Conservation (phyloP, 2,329 filamentous ascomycete species). For the Xylariaceae sp. region DNA sequence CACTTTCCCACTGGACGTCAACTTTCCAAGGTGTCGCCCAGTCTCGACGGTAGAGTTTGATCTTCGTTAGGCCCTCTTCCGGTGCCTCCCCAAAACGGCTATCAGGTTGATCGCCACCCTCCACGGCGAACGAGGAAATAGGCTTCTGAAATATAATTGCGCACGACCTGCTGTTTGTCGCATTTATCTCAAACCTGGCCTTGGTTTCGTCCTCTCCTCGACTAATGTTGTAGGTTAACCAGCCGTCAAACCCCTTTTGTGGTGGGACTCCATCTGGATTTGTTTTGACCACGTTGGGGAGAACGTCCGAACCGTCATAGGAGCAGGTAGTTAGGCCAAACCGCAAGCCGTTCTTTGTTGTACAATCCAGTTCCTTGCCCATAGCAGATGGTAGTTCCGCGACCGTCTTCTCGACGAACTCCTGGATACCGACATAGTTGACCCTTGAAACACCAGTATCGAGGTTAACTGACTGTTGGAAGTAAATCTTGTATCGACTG, state of each 20-base stretch:
- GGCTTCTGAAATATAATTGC: conserved; percentile 71
- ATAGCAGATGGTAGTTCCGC: conserved; percentile 70
- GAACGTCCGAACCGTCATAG: conserved; percentile 64
- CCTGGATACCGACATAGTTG: conserved; percentile 67
- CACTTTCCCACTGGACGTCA: conserved; percentile 65
- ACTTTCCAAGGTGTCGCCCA: conserved; percentile 80
- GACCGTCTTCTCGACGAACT: conserved; percentile 70
- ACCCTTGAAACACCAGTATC: conserved; percentile 72
- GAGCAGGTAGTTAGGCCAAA: conserved; percentile 66
- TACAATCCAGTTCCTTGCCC: conserved; percentile 62
- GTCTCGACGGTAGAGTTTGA: conserved; percentile 80
- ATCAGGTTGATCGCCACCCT: conserved; percentile 61
- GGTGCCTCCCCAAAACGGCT: conserved; percentile 67
- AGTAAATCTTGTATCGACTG: conserved; percentile 83
- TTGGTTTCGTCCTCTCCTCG: conserved; percentile 44
- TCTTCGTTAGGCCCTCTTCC: conserved; percentile 63
- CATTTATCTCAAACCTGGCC: conserved; percentile 68
- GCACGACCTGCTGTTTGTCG: conserved; percentile 78
- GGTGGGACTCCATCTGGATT: conserved; percentile 44
- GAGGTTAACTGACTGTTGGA: conserved; percentile 79
- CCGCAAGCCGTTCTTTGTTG: conserved; percentile 41
- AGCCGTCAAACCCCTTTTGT: conserved; percentile 50
- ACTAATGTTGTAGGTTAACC: conserved; percentile 68
- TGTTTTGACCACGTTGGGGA: conserved; percentile 64
- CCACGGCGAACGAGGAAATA: conserved; percentile 65